A percentile compares a stretch with the other conserved stretches of the same genome.
Conservation (phyloP, 2,329 filamentous ascomycete species). For the Colletotrichum tofieldiae region DNA sequence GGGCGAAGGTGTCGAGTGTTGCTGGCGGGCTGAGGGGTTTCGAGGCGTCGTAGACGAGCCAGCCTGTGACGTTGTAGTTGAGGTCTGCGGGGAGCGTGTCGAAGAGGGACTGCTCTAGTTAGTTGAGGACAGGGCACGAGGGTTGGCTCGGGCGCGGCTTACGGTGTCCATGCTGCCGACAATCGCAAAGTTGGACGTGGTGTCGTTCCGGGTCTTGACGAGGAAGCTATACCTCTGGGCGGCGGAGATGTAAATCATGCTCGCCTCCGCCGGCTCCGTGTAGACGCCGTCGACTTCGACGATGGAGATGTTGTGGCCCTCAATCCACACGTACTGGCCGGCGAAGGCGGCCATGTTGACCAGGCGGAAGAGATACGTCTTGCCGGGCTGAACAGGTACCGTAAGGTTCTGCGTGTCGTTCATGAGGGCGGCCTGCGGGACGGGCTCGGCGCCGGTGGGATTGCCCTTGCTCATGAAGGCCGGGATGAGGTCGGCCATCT, state of each 20-base stretch:
- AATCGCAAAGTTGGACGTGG: constrained; percentile 76
- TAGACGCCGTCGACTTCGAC: constrained; percentile 84
- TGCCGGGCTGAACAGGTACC: constrained; percentile 74
- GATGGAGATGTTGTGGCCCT: constrained; percentile 77
- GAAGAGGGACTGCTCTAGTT: constrained; percentile 70
- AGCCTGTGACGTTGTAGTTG: constrained; percentile 79
- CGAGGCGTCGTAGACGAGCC: constrained; percentile 70
- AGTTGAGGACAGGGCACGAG: constrained; percentile 40
- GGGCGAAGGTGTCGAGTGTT: constrained; percentile 72
- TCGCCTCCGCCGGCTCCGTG: constrained; percentile 71
- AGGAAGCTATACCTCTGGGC: constrained; percentile 78
- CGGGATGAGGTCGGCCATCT: constrained; percentile 64
- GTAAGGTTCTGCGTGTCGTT: constrained; percentile 78
- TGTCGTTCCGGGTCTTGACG: constrained; percentile 75
- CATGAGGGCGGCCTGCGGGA: constrained; percentile 78
- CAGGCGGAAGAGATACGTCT: constrained; percentile 81
- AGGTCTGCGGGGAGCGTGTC: constrained; percentile 76
- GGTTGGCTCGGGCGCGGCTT: constrained; percentile 46
- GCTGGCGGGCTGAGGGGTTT: constrained; percentile 66
- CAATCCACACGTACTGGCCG: constrained; percentile 77
- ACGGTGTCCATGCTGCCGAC: constrained; percentile 80
- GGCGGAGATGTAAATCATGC: constrained; percentile 76
- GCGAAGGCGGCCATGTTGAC: constrained; percentile 83
- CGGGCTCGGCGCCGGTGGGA: constrained; percentile 73
- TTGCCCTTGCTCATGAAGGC: constrained; percentile 69